These are phyloP conservation scores for Xerocomus potaroensis DNA, from an alignment of 768 basidiomycete species.

Conservation along the genomic window DNA sequence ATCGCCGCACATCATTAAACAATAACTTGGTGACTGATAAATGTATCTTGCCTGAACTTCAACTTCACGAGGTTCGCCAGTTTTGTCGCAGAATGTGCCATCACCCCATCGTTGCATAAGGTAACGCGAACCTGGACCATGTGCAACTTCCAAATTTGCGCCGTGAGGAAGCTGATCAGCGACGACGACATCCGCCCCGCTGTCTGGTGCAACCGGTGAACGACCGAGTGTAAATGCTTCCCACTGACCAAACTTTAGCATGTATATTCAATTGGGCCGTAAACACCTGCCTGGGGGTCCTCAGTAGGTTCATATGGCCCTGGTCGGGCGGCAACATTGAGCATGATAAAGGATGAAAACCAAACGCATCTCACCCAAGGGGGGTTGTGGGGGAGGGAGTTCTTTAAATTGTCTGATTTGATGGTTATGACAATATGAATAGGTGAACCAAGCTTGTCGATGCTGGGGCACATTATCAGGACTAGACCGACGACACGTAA, in stretches of 20 bases:
- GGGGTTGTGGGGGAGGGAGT: conserved; percentile 57
- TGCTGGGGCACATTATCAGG: conserved; percentile 48
- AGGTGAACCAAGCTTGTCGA: conserved; percentile 94
- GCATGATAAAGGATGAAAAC: conserved; percentile 15
- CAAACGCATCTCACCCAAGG: conserved; percentile 50
- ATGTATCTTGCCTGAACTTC: conserved; percentile 79
- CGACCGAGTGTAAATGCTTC: conserved; percentile 75
- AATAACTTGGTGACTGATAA: conserved; percentile 1
- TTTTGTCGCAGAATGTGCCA: conserved; percentile 93
- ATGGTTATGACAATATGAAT: conserved; percentile 92
- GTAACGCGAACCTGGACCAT: conserved; percentile 78
- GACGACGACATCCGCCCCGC: conserved; percentile 60
- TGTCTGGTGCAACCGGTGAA: conserved; percentile 56
- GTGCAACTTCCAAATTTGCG: conserved; percentile 72
- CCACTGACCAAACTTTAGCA: conserved; percentile 45
- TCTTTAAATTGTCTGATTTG: conserved; percentile 97
- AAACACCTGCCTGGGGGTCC: conserved; percentile 68
- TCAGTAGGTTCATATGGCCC: conserved; percentile 77
- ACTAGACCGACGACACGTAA: conserved; percentile 25
- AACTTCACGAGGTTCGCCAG: conserved; percentile 78
- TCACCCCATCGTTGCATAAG: conserved; percentile 90
- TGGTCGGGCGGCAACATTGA: conserved; percentile 31
- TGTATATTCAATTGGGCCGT: conserved; percentile 20
- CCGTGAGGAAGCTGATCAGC: conserved; percentile 61
- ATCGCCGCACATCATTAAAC: conserved; percentile 2